phyloP scores from a whole-genome alignment of 2,329 filamentous ascomycete genomes.

The Coleophoma eucalyptorum region DNA sequence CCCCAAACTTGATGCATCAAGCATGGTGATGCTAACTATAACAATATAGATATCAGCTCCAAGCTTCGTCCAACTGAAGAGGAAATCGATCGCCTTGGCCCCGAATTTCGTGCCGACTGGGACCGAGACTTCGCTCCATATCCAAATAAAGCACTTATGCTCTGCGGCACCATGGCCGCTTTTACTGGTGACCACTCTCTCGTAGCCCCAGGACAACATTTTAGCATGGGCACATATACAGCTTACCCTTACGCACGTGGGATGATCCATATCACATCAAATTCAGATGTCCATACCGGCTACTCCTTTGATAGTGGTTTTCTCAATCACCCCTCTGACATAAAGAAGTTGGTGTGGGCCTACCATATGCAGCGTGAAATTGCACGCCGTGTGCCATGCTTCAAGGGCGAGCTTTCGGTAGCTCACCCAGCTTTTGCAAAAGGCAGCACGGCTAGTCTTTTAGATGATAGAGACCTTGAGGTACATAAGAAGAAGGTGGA shows the following conservation, averaged over 20 bases:
- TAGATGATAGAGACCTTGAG: background rate
- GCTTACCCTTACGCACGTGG: constrained; percentile 58
- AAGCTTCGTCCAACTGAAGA: constrained; percentile 52
- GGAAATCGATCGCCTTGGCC: constrained; percentile 46
- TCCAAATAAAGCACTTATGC: constrained; percentile 28
- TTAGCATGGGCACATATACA: constrained; percentile 45
- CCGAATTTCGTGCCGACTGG: constrained; percentile 48
- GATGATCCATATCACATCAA: constrained; percentile 51
- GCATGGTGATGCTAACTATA: no score
- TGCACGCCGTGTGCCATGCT: constrained; percentile 47
- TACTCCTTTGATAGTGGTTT: constrained; percentile 51
- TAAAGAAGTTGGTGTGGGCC: constrained; percentile 51
- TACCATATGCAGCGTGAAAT: constrained; percentile 63
- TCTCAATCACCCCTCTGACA: no score
- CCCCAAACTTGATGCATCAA: no score
- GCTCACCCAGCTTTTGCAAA: constrained; percentile 38
- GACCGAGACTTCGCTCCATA: constrained; percentile 43
- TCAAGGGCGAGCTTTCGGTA: constrained; percentile 36
- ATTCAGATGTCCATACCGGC: constrained; percentile 50
- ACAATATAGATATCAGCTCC: constrained; percentile 40
- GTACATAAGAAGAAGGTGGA: background rate
- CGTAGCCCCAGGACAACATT: no score
- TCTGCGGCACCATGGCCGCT: no score
- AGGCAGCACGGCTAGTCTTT: constrained; percentile 32
- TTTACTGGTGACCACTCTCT: no score